Percentiles rank a stretch among this genome's conserved stretches.
These are phyloP conservation scores for Yamadazyma dendronema DNA, from an alignment of 1,139 yeast species.

Conservation along the genomic window DNA sequence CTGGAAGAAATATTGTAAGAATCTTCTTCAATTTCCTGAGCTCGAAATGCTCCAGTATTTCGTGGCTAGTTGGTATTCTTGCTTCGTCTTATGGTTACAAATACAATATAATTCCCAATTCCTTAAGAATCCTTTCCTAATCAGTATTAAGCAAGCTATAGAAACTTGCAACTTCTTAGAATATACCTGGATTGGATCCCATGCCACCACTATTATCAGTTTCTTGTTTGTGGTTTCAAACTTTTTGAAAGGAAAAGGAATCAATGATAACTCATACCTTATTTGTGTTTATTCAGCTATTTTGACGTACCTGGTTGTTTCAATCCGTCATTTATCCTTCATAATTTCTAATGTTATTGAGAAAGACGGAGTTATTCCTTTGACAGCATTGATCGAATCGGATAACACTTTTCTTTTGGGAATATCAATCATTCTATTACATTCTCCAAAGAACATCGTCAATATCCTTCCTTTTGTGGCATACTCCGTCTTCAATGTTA, in stretches of 20 bases:
- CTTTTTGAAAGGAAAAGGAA: too few relatives aligned
- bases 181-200: not conserved
- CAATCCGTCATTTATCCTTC: slow-evolving; percentile 17
- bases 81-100: not conserved
- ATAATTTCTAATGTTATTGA: slow-evolving; percentile 6
- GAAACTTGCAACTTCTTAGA: not conserved
- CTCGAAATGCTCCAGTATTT: not conserved
- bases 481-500: slow-evolving; percentile 44
- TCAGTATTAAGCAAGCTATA: not conserved
- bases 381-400: slow-evolving; percentile 35
- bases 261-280: too few relatives aligned
- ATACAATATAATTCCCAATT: not conserved
- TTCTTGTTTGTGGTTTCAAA: not conserved
- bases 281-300: not conserved
- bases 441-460: slow-evolving; percentile 23
- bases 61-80: not conserved
- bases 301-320: slow-evolving; percentile 20
- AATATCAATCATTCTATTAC: slow-evolving; percentile 27
- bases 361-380: slow-evolving; percentile 1
- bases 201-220: not conserved
- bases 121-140: not conserved
- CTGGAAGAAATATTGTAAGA: too few relatives aligned
- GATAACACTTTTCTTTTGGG: slow-evolving; percentile 48
- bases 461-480: slow-evolving; percentile 46
- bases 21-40: not conserved